phyloP scores from a whole-genome alignment of 2,329 filamentous ascomycete species.

The Westerdykella ornata region DNA sequence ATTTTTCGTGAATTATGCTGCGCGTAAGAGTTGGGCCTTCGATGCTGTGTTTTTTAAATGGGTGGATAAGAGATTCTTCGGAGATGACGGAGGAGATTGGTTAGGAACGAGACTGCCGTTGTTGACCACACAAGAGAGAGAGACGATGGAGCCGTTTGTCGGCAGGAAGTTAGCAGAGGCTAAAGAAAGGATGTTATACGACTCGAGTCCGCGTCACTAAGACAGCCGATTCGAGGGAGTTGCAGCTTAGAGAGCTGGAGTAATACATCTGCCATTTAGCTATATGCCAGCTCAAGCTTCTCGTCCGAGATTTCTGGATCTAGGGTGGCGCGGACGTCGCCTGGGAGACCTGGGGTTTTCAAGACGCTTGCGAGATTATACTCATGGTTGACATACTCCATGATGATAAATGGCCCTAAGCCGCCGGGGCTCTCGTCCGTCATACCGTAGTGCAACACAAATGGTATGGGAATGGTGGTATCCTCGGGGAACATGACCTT shows the following conservation, averaged over 20 bases:
- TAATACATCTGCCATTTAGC: conserved; percentile 39
- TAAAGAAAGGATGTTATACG: too few relatives aligned
- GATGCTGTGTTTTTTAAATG: too few relatives aligned
- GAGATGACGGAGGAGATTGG: too few relatives aligned
- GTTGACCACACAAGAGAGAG: too few relatives aligned
- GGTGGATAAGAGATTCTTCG: too few relatives aligned
- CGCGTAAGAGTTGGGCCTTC: too few relatives aligned
- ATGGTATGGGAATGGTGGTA: conserved; percentile 7
- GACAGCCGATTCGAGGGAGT: too few relatives aligned
- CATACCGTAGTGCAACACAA: conserved; percentile 3
- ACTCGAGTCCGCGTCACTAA: too few relatives aligned
- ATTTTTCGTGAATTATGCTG: too few relatives aligned
- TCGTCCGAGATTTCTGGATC: conserved; percentile 32
- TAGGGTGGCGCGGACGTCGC: conserved; percentile 21
- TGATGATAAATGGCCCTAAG: conserved; percentile 34
- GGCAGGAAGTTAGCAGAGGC: too few relatives aligned
- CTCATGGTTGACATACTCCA: conserved; percentile 26
- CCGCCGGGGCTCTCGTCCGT: conserved; percentile 6
- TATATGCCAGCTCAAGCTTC: conserved; percentile 34
- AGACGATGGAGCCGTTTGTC: too few relatives aligned
- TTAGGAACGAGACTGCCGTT: too few relatives aligned
- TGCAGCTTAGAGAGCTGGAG: conserved; percentile 36
- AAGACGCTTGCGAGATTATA: conserved; percentile 17
- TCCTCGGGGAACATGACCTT: conserved; percentile 2
- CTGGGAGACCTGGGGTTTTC: conserved; percentile 16